Evolutionary conservation across 2,329 filamentous ascomycete species (phyloP).

Genomic region (Botrytis medusae): DNA sequence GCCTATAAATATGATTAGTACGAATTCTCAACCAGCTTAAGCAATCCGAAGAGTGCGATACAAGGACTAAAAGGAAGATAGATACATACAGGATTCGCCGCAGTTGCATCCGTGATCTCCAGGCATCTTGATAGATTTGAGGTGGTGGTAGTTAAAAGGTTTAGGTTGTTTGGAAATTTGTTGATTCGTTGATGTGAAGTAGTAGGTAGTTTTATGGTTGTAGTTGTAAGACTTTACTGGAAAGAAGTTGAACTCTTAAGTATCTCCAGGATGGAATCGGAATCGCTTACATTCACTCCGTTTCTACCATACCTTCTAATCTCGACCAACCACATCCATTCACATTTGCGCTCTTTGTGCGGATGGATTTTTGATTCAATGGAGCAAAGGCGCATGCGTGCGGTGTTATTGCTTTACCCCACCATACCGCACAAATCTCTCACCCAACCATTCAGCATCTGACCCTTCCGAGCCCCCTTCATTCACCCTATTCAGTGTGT

Average conservation of each 20-base stretch:
- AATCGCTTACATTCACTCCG: background rate
- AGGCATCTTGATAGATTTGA: conserved; percentile 16
- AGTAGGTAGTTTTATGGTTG: background rate
- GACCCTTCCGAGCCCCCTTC: background rate
- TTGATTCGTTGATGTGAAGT: background rate
- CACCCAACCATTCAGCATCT: background rate
- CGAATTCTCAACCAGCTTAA: background rate
- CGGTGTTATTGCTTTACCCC: background rate
- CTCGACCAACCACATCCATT: background rate
- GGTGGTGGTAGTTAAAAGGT: background rate
- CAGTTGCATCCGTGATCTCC: background rate
- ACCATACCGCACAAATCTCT: background rate
- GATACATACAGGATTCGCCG: background rate
- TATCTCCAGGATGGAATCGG: background rate
- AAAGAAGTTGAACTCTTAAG: conserved; percentile 2
- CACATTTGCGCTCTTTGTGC: background rate
- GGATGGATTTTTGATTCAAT: background rate
- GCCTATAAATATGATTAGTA: background rate
- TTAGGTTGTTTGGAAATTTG: background rate
- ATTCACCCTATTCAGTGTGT: background rate
- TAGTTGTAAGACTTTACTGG: background rate
- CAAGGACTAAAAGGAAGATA: too few species aligned
- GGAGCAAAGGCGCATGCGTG: background rate
- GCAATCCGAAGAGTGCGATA: background rate
- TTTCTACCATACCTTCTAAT: rapidly evolving